phyloP scores from a whole-genome alignment of 192 early-diverging fungal species.

The Backusella australiensis region DNA sequence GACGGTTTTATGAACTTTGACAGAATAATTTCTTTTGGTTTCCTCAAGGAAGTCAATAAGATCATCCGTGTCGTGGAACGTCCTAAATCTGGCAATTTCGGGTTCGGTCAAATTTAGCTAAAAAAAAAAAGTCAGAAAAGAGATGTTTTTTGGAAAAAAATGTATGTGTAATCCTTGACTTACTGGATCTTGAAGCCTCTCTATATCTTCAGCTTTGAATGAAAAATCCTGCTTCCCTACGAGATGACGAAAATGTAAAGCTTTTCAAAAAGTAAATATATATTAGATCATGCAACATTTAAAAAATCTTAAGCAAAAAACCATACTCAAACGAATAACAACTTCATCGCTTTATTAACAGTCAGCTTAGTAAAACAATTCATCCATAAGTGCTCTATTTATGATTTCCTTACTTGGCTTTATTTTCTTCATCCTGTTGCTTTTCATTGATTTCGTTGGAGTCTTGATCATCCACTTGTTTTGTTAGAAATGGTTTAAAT shows the following conservation, averaged over 20 bases:
- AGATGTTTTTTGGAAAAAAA: not conserved
- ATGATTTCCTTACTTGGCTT: not conserved
- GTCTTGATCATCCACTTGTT: not conserved
- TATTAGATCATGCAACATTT: not conserved
- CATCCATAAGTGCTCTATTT: not conserved
- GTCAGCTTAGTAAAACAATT: not conserved
- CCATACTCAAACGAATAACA: not conserved
- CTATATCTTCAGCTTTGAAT: conserved; percentile 11
- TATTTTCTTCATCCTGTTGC: conserved; percentile 8
- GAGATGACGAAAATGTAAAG: conserved; percentile 29
- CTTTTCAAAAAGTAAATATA: conserved; percentile 7
- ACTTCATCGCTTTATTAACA: not conserved
- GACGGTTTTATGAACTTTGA: conserved; percentile 35
- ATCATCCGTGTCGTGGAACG: conserved; percentile 25
- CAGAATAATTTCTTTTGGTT: conserved; percentile 23
- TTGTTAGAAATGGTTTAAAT: conserved; percentile 9
- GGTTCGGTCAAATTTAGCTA: conserved; percentile 22
- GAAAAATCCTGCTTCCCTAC: conserved; percentile 30
- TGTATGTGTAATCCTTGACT: not conserved
- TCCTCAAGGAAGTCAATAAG: conserved; percentile 28
- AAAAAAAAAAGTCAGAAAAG: not conserved
- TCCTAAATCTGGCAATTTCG: conserved; percentile 2
- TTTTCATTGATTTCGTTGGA: conserved; percentile 13
- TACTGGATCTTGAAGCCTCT: conserved; percentile 15
- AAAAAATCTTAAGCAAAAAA: not conserved